Percentiles rank a stretch among this genome's conserved stretches.
phyloP scores from a whole-genome alignment of 148 eudicot genomes.

The Chenopodium berlandieri region DNA sequence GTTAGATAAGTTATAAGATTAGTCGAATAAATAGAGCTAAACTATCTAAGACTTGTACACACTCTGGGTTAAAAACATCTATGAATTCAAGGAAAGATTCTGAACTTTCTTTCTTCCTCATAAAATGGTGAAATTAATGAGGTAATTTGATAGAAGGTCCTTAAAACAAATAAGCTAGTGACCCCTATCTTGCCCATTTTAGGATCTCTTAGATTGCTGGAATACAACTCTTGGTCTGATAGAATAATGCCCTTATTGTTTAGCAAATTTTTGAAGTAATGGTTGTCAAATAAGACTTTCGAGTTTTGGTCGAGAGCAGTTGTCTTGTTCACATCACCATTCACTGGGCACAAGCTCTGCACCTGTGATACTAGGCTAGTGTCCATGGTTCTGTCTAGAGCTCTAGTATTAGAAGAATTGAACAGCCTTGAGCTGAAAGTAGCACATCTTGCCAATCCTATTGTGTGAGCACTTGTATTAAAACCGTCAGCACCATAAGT shows the following conservation, averaged over 20 bases:
- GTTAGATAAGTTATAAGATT: no score
- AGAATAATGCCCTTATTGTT: constrained; percentile 55
- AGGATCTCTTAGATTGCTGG: constrained; percentile 45
- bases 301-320: constrained; percentile 67
- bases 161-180: no score
- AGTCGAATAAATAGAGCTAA: no score
- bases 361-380: constrained; percentile 42
- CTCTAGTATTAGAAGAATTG: constrained; percentile 59
- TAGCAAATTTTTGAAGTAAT: constrained; percentile 64
- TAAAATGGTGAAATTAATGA: no score
- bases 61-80: no score
- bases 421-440: constrained; percentile 48
- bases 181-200: no score
- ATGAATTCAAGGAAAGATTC: no score
- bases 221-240: constrained; percentile 62
- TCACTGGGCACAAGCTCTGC: constrained; percentile 48
- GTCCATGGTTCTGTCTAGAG: constrained; percentile 54
- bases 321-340: constrained; percentile 61
- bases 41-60: no score
- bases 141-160: no score
- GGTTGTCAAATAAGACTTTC: constrained; percentile 63
- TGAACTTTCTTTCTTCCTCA: no score
- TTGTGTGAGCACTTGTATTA: constrained; percentile 40
- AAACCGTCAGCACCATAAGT: neutral
- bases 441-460: constrained; percentile 61